Base-by-base conservation (phyloP, 345 rosid species). In the Eutrema yunnanense region DNA sequence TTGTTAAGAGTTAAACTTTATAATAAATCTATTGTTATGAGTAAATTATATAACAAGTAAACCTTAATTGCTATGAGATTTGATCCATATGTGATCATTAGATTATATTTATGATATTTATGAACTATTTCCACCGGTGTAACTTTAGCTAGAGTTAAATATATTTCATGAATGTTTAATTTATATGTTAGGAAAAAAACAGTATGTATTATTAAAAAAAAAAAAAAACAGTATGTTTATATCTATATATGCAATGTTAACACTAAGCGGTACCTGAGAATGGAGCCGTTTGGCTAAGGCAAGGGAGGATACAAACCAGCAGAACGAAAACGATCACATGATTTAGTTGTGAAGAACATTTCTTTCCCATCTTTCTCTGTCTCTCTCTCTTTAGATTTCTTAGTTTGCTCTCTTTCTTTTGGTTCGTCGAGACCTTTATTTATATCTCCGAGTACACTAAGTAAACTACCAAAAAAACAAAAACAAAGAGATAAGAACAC, bases 251-350 rank as follows among this genome's bases (percentile, higher is more conserved):
- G 7, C 8, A 0, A 32, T 42, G 50, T 42, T 42, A 51, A 67
- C 9, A 13, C 73, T 43, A 68, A 68, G 54, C 73, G 3, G 46
- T 43, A 8, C 8, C 62, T 43, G 73, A 68, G 33, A 43, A 19
- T 16, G 53, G 51, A 67, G 42, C 19, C 3, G 30, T 9, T 29
- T 53, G 51, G 62, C 26, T 53, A 13, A 52, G 40, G 40, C 62
- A 53, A 53, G 53, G 52, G 42, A 42, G 36, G 29, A 53, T 1
- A 42, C 6, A 26, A 42, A 67, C 3, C 16, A 67, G 12, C 19
- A 67, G 9, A 67, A 54, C 41, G 43, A 67, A 29, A 54, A 41
- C 22, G 12, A 68, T 3, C 41, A 54, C 22, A 6, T 29, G 40
- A 42, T 1, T 8, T 52, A 22, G 3, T 14, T 53, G 27, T 37